Evolutionary conservation across 352 stramenopile species (phyloP), one percentile per base, ranked within the genome.

Genomic region (Blastocystis sp.): DNA sequence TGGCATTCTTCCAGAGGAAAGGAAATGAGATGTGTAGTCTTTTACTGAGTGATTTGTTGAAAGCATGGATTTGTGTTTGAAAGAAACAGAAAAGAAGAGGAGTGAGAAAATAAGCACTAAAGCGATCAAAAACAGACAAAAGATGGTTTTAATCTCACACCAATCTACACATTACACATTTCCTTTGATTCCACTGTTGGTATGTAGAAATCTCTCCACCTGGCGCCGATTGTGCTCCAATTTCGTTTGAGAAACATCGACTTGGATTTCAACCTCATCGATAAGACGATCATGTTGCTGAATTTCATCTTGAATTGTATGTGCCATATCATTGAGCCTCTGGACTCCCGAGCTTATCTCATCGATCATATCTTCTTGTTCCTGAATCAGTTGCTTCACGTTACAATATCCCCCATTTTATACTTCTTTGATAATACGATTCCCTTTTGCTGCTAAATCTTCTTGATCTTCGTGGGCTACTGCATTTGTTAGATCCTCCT

Each of bases 291-390:
- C 66, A 46, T 78, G 66, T 39, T 78, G 7, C 29, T 78, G 66
- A n/a, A 78, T 78, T 32, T 78, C 66, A 29, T 78, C 66, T 35
- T 78, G 66, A 46, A 78, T 78, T 51, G 66, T 78, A 51, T 78
- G 66, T n/a, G 66, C 66, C 66, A 78, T 78, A 3, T 78, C 66
- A n/a, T 78, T 78, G 42, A 78, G 66, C 27, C 66, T 9, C 39
- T 78, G 21, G 42, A 78, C 66, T 16, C 66, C 66, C 9, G 66
- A 78, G 24, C 66, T 78, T 11, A 78, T 59, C 37, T 78, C 35
- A 39, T 78, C 66, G n/a, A 78, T 78, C 66, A 78, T 78, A 27
- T 78, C 66, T 9, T 78, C 66, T 35, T 78, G 66, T 35, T 78
- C 66, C 24, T 78, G 54, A 27, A 78, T 51, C 39, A 78, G 32